Evolutionary conservation across 331 rosid genomes (phyloP).

Genomic region (Quercus tomentella): DNA sequence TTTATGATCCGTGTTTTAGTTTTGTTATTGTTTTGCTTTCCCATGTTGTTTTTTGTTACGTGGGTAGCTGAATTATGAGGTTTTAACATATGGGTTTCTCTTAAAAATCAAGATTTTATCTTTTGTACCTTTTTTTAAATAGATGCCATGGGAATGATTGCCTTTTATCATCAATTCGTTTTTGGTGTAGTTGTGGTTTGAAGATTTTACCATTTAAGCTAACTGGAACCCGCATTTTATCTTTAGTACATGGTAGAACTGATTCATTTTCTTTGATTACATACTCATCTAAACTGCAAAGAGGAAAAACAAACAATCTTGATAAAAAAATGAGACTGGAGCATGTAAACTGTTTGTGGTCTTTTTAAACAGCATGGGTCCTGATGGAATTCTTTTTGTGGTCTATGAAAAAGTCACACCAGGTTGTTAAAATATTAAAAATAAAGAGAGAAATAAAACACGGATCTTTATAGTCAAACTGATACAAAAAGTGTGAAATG

Average conservation of each 20-base stretch:
- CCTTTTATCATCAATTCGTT: too few species aligned
- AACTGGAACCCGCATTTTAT: too few species aligned
- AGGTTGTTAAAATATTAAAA: too few species aligned
- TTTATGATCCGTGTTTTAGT: neutral
- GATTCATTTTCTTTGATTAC: neutral
- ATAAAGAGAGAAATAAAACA: too few species aligned
- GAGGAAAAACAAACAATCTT: neutral
- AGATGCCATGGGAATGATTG: too few species aligned
- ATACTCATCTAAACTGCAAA: neutral
- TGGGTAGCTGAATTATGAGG: neutral
- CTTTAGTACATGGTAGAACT: too few species aligned
- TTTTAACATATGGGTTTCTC: neutral
- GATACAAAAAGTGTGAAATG: neutral
- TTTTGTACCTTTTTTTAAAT: too few species aligned
- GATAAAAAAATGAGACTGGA: neutral
- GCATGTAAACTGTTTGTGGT: neutral
- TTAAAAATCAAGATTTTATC: too few species aligned
- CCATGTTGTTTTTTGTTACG: neutral
- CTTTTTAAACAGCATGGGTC: neutral
- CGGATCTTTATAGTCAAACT: neutral
- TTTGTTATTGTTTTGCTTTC: too few species aligned
- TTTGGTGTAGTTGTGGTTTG: too few species aligned
- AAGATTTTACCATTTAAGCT: too few species aligned
- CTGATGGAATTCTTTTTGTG: neutral
- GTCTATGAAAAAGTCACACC: neutral